Evolutionary conservation across 768 basidiomycete genomes (phyloP), one percentile per base, ranked within the genome.

Genomic region (Boletus reticulatus): DNA sequence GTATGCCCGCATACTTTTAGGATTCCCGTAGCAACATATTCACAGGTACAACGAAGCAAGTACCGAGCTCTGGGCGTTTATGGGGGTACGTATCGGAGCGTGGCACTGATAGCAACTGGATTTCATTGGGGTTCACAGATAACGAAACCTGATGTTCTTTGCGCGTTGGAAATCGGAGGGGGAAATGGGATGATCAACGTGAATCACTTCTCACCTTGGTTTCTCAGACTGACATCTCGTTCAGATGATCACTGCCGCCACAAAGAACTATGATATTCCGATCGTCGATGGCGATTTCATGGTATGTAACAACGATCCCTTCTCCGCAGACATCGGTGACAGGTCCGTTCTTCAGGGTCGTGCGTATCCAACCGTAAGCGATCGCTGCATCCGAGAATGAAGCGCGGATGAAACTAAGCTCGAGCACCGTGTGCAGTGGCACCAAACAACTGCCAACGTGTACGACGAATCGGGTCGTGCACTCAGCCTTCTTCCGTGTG

Each of bases 201-300:
- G 60, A 36, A 67, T 65, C 53, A 38, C 45, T 45, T 38, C 37
- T 46, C 29, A 46, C 27, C 19, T 34, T 12, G 8, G 31, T 52
- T 49, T 57, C 46, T 53, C 39, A 44, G 22, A 16, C 32, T 65
- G 53, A 62, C 50, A 43, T 57, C 24, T 54, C 43, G 48, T 45
- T 34, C 50, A 72, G 75, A 76, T 74, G 64, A 66, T 74, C 62
- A 65, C 63, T 10, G 73, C 65, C 48, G 70, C 73, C 48, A 68
- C 70, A 32, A 69, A 64, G 54, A 67, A 74, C 47, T 72, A 71
- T 43, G 65, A 67, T 48, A 67, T 79, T 43, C 76, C 76, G 49
- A 71, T 73, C 39, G 65, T 79, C 47, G 75, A 77, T 62, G 78
- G 74, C 5, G 77, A 80, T 65, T 71, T 78, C 41, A 79, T 80